phyloP scores from a whole-genome alignment of 129 eudicot genomes.

The Rutidosis leptorrhynchoides region DNA sequence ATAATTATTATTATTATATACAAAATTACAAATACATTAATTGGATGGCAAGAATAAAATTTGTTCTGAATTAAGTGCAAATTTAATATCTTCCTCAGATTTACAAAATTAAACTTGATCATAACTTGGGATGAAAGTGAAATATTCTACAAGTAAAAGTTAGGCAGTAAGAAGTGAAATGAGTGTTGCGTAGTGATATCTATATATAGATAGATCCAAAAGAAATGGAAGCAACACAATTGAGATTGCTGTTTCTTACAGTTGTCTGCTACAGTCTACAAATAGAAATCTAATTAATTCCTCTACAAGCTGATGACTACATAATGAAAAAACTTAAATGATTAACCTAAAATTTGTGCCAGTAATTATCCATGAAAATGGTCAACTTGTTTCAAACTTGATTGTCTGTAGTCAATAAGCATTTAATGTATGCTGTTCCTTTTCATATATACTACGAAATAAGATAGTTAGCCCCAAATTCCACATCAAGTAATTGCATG shows the following conservation, averaged over 20 bases:
- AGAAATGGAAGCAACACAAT: constrained; percentile 8
- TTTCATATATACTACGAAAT: background rate
- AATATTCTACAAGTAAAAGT: background rate
- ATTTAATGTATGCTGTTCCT: background rate
- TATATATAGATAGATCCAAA: background rate
- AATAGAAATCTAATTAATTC: constrained; percentile 4
- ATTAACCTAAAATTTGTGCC: constrained; percentile 2
- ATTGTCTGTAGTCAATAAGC: background rate
- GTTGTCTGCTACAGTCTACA: background rate
- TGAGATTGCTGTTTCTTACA: constrained; percentile 8
- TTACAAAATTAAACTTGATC: constrained; percentile 1
- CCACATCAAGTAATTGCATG: background rate
- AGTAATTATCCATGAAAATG: constrained; percentile 8
- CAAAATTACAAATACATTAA: constrained; percentile 8
- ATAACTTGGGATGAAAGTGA: constrained; percentile 2
- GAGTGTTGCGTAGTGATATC: background rate
- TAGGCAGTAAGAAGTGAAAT: constrained; percentile 1
- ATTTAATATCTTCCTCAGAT: background rate
- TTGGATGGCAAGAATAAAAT: constrained; percentile 10
- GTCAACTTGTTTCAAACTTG: background rate
- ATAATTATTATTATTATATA: background rate
- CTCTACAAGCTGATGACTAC: constrained; percentile 2
- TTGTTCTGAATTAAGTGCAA: constrained; percentile 1
- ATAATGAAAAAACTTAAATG: constrained; percentile 3
- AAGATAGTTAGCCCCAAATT: background rate